phyloP scores from a whole-genome alignment of 2,329 filamentous ascomycete species.

The Lecanicillium sp. region DNA sequence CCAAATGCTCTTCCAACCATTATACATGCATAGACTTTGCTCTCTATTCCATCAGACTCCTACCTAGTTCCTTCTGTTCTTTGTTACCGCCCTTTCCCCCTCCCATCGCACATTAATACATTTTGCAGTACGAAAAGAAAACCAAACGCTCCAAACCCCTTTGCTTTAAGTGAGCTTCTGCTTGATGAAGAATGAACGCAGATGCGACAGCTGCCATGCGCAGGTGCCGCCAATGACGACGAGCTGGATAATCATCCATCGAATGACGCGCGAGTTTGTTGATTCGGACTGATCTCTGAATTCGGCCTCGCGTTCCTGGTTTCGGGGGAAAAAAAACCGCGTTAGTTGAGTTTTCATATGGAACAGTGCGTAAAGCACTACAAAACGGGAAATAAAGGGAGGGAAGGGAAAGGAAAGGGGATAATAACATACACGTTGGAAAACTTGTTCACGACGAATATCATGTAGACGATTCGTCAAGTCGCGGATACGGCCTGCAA shows the following conservation, averaged over 20 bases:
- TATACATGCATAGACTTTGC: too few relatives aligned
- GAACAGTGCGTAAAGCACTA: not conserved
- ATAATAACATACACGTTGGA: constrained; percentile 64
- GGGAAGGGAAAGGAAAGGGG: not conserved
- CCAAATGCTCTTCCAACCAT: not conserved
- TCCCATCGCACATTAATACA: not conserved
- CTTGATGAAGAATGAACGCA: constrained; percentile 98
- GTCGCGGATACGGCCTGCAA: constrained; percentile 81
- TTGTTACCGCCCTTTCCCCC: not conserved
- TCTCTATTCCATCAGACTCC: too few relatives aligned
- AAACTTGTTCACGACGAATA: constrained; percentile 89
- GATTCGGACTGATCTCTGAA: constrained; percentile 96
- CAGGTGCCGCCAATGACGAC: constrained; percentile 78
- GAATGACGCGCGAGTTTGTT: constrained; percentile 84
- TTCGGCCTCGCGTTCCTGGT: constrained; percentile 88
- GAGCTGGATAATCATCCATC: constrained; percentile 90
- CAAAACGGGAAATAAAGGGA: not conserved
- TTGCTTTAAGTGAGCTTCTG: constrained; percentile 85
- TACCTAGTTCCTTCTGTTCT: too few relatives aligned
- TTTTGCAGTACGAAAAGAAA: not conserved
- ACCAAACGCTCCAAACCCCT: not conserved
- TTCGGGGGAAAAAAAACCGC: too few relatives aligned
- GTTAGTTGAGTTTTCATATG: too few relatives aligned
- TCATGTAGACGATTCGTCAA: constrained; percentile 81
- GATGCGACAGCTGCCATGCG: constrained; percentile 93